phyloP scores from a whole-genome alignment of 495 filamentous ascomycete species.

The Daldinia decipiens region DNA sequence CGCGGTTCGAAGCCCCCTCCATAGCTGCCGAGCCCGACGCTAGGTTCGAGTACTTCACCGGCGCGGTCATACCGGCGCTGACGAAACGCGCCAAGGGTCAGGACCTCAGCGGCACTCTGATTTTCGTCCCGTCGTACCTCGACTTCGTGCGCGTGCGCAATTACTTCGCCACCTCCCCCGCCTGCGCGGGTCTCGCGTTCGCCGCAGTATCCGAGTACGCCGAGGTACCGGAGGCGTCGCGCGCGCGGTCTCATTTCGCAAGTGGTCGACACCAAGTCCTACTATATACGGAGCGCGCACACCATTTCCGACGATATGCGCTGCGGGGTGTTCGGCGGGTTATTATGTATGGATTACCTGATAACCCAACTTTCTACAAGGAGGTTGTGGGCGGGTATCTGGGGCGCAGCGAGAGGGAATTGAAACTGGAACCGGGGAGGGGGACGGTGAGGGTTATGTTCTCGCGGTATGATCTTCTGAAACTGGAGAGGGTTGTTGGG shows the following conservation, averaged over 20 bases:
- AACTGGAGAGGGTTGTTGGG: slow-evolving; percentile 89
- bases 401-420: slow-evolving; percentile 63
- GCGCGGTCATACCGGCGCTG: slow-evolving; percentile 78
- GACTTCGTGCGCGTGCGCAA: slow-evolving; percentile 95
- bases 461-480: slow-evolving; percentile 87
- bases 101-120: slow-evolving; percentile 68
- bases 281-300: slow-evolving; percentile 90
- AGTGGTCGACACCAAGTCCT: slow-evolving; percentile 82
- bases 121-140: slow-evolving; percentile 92
- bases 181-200: slow-evolving; percentile 76
- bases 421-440: slow-evolving; percentile 59
- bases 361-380: slow-evolving; percentile 87
- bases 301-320: slow-evolving; percentile 89
- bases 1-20: slow-evolving; percentile 78
- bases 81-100: slow-evolving; percentile 60
- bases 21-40: slow-evolving; percentile 81
- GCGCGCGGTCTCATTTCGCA: slow-evolving; percentile 88
- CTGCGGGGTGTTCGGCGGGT: slow-evolving; percentile 82
- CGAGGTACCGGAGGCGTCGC: slow-evolving; percentile 74
- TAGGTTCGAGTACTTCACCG: slow-evolving; percentile 91
- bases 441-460: slow-evolving; percentile 77
- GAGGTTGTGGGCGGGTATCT: slow-evolving; percentile 83
- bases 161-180: slow-evolving; percentile 79
- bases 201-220: slow-evolving; percentile 91
- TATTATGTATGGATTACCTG: slow-evolving; percentile 86